Base-by-base conservation (phyloP, 441 rosid genomes). In the Adansonia gregorii region DNA sequence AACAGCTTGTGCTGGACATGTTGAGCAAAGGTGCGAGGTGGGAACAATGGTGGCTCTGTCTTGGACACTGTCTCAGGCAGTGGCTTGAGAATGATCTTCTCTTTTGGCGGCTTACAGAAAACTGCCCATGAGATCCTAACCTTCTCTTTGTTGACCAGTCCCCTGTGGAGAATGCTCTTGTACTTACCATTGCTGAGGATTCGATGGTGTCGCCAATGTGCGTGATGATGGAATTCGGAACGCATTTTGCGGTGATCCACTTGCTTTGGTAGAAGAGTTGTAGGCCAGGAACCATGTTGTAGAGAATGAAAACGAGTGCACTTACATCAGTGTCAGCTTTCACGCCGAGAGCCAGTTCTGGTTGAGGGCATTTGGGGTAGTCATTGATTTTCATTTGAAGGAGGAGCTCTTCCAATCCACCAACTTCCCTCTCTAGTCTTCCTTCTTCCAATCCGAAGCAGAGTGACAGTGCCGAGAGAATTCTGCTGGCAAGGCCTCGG, bases 51-150 rank as follows among this genome's bases (percentile, higher is more conserved):
- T 0, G 94, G 98, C 80, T 91, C 93, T 0, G 79, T 83, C 81
- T 79, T 91, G 1, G 89, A 85, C 75, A 95, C 88, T 55, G 87
- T 73, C 82, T 92, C 97, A 0, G 89, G 87, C 71, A 93, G 81
- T 10, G 99, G 99, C 83, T 89, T 83, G 20, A 94, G 97, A 27
- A 94, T 87, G 80, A 95, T 93, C 85, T 90, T 95, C 75, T 95
- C 98, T 91, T 87, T 91, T 0, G 97, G 98, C 0, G 99, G 98
- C 81, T 95, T 98, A 55, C 97, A 92, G 82, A 95, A 95, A 60
- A 92, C 97, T 10, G 98, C 97, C 98, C 99, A 95, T 0, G 98
- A 95, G 58, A 95, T 82, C 87, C 99, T 87, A 2, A 95, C 98
- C 77, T 94, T 95, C 78, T 94, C 99, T 85, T 94, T 94, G 79